phyloP scores from a whole-genome alignment of 2,329 filamentous ascomycete species.

The Capronia coronata region DNA sequence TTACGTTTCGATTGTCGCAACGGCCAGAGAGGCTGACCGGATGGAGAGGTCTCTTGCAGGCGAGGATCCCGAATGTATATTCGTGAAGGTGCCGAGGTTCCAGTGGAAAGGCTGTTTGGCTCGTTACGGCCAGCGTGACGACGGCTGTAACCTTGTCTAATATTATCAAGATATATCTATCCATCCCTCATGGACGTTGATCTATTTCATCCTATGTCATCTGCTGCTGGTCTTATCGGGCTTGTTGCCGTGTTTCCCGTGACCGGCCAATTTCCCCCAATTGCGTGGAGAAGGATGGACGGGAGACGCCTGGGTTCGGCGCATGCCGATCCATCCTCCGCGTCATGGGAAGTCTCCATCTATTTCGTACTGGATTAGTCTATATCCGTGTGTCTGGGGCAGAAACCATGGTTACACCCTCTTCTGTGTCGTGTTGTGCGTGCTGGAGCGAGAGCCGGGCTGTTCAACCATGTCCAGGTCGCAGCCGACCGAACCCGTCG shows the following conservation, averaged over 20 bases:
- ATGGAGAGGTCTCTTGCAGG: neutral
- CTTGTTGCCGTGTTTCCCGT: slow-evolving; percentile 5
- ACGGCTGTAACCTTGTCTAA: too few relatives aligned
- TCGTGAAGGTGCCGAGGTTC: neutral
- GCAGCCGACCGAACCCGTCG: slow-evolving; percentile 4
- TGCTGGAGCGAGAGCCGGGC: neutral
- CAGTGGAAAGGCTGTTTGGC: neutral
- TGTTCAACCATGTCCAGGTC: slow-evolving; percentile 16
- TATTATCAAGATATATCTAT: too few relatives aligned
- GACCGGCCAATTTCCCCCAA: neutral
- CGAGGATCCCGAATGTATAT: neutral
- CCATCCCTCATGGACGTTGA: too few relatives aligned
- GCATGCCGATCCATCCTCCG: slow-evolving; percentile 3
- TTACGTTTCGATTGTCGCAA: neutral
- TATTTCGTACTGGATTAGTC: neutral
- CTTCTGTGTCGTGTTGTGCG: neutral
- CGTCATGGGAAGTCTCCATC: slow-evolving; percentile 2
- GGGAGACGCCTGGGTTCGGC: neutral
- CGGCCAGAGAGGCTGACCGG: slow-evolving; percentile 1
- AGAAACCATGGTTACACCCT: slow-evolving; percentile 2
- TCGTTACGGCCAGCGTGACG: too few relatives aligned
- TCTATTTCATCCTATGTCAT: neutral
- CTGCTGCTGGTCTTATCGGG: neutral
- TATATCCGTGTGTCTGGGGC: neutral
- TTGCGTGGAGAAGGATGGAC: slow-evolving; percentile 9